These are phyloP conservation scores for Herpetospermum pedunculosum DNA, from an alignment of 306 rosid genomes.

Conservation along the genomic window DNA sequence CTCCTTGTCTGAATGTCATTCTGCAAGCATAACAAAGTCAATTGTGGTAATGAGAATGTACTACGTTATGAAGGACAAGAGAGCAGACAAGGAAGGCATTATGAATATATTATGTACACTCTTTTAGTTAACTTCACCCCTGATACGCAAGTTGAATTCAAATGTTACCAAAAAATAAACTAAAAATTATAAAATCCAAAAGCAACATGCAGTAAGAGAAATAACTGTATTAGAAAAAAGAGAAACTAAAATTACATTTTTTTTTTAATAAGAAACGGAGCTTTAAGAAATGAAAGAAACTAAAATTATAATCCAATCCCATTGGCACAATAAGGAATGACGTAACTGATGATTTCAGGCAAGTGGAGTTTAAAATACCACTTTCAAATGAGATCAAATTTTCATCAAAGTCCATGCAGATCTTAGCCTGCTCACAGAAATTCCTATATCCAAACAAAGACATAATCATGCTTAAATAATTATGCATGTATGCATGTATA, in stretches of 20 bases:
- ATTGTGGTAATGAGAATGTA: neutral
- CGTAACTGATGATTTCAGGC: neutral
- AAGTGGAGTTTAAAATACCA: neutral
- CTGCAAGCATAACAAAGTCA: conserved; percentile 37
- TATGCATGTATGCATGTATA: neutral
- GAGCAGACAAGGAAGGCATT: conserved; percentile 14
- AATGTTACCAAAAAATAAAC: neutral
- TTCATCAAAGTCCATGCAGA: neutral
- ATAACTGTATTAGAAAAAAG: neutral
- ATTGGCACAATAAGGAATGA: neutral
- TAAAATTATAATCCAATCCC: neutral
- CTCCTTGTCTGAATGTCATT: conserved; percentile 40
- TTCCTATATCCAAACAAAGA: neutral
- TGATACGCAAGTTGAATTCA: neutral
- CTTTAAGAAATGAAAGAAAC: too few species aligned
- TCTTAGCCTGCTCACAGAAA: neutral
- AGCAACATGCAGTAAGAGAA: neutral
- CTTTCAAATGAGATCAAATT: neutral
- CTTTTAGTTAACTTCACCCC: neutral
- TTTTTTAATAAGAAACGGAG: too few species aligned
- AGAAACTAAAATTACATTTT: too few species aligned
- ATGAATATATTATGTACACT: neutral
- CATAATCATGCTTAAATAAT: neutral
- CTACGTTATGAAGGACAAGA: neutral
- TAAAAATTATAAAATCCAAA: neutral